Evolutionary conservation across 1,139 yeast genomes (phyloP).

Genomic region (Blastobotrys buckinghamii): DNA sequence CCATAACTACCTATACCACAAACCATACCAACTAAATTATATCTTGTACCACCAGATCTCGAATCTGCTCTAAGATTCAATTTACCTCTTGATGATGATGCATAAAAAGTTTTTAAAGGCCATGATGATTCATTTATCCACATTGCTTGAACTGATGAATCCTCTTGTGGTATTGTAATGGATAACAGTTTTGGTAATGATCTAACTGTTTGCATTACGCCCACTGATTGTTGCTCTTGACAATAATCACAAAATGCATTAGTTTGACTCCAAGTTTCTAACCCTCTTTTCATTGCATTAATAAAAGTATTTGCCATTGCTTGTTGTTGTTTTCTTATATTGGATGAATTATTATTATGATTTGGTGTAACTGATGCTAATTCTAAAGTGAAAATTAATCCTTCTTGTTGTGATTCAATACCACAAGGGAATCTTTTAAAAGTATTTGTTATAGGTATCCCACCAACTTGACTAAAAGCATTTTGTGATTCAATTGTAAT

Average conservation of each 20-base stretch:
- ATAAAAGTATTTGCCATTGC: slow-evolving; percentile 2
- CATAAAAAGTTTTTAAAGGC: slow-evolving; percentile 22
- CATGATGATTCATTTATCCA: slow-evolving; percentile 14
- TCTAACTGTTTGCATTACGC: slow-evolving; percentile 33
- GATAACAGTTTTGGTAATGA: slow-evolving; percentile 63
- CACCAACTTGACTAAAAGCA: slow-evolving; percentile 5
- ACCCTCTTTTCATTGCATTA: slow-evolving; percentile 3
- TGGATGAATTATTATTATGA: background rate
- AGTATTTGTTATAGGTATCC: slow-evolving; percentile 14
- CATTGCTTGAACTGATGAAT: slow-evolving; percentile 5
- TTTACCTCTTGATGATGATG: slow-evolving; percentile 13
- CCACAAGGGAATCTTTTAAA: slow-evolving; percentile 20
- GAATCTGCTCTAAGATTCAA: slow-evolving; percentile 10
- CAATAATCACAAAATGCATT: slow-evolving; percentile 49
- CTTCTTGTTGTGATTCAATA: slow-evolving; percentile 11
- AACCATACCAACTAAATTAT: slow-evolving; percentile 34
- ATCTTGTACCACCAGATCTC: slow-evolving; percentile 17
- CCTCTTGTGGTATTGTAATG: slow-evolving; percentile 33
- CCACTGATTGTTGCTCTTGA: slow-evolving; percentile 43
- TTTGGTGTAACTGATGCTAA: slow-evolving; percentile 4
- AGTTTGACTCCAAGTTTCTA: slow-evolving; percentile 44
- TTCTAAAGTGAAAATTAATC: slow-evolving; percentile 1
- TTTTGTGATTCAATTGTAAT: slow-evolving; percentile 22
- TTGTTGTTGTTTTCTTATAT: slow-evolving; percentile 3
- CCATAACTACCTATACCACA: slow-evolving; percentile 33